phyloP scores from a whole-genome alignment of 2,329 filamentous ascomycete species.

The Arthrobotrys conoides region DNA sequence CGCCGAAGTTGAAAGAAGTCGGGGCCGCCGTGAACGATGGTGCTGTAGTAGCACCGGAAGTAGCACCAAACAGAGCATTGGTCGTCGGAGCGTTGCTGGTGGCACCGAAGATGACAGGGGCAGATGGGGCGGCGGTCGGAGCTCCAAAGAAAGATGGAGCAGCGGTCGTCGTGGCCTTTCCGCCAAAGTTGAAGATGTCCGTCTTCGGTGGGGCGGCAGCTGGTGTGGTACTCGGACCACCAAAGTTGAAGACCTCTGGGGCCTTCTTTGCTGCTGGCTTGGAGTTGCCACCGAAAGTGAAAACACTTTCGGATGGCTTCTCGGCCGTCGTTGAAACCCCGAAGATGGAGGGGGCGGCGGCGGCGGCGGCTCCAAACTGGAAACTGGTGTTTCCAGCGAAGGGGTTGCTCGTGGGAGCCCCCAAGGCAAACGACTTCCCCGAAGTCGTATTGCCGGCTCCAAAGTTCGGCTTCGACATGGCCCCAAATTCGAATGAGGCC shows the following conservation, averaged over 20 bases:
- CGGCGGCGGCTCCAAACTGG: constrained; percentile 39
- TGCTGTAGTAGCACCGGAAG: constrained; percentile 43
- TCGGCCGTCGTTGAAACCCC: constrained; percentile 14
- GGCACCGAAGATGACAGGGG: constrained; percentile 34
- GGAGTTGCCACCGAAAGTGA: constrained; percentile 24
- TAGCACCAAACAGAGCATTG: constrained; percentile 54
- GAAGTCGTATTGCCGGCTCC: constrained; percentile 36
- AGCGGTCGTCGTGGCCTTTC: constrained; percentile 22
- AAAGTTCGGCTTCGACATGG: constrained; percentile 47
- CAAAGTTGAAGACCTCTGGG: constrained; percentile 22
- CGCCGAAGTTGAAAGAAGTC: constrained; percentile 24
- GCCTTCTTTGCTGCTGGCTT: background rate
- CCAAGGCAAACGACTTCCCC: constrained; percentile 35
- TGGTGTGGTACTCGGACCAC: constrained; percentile 29
- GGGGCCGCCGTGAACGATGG: constrained; percentile 48
- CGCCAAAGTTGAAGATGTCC: constrained; percentile 43
- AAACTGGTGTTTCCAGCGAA: constrained; percentile 19
- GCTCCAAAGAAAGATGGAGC: constrained; percentile 24
- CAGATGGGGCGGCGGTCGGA: constrained; percentile 22
- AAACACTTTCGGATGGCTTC: constrained; percentile 27
- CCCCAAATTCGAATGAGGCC: constrained; percentile 52
- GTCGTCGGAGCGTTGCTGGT: constrained; percentile 38
- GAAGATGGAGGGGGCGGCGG: constrained; percentile 36
- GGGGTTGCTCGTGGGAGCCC: constrained; percentile 19
- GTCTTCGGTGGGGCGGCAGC: constrained; percentile 27